phyloP scores from a whole-genome alignment of 1,284 basidiomycete genomes.

The Pseudozyma hubeiensis region DNA sequence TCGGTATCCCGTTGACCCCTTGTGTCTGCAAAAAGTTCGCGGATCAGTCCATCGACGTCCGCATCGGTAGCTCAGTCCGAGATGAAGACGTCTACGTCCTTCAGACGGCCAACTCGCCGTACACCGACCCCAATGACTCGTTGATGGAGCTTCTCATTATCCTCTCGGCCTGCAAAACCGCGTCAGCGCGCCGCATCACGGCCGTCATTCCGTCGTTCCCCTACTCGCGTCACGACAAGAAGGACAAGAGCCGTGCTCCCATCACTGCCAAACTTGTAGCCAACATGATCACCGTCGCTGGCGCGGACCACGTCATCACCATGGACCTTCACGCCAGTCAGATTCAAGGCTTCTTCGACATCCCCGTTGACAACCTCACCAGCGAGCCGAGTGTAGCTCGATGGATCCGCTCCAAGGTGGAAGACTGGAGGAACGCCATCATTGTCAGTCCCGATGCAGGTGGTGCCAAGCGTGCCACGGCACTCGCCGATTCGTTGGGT shows the following conservation, averaged over 20 bases:
- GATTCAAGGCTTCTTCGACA: conserved; percentile 99
- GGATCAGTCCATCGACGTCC: conserved; percentile 79
- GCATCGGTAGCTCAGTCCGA: conserved; percentile 84
- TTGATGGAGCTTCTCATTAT: conserved; percentile 81
- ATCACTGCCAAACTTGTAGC: conserved; percentile 98
- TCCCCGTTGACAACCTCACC: conserved; percentile 88
- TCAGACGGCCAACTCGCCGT: conserved; percentile 64
- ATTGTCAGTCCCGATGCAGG: conserved; percentile 98
- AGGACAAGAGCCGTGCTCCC: conserved; percentile 94
- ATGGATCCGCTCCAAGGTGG: conserved; percentile 85
- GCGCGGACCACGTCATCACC: conserved; percentile 98
- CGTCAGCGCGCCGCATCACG: conserved; percentile 93
- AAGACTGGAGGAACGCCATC: conserved; percentile 87
- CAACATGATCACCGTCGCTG: conserved; percentile 95
- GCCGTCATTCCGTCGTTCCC: conserved; percentile 98
- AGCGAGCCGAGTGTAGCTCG: conserved; percentile 63
- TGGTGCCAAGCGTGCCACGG: conserved; percentile 94
- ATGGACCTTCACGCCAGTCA: conserved; percentile 98
- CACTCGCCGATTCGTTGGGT: conserved; percentile 93
- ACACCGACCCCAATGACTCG: conserved; percentile 66
- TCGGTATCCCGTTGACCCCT: conserved; percentile 88
- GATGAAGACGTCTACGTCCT: conserved; percentile 76
- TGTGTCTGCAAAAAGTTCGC: conserved; percentile 95
- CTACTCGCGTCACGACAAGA: conserved; percentile 97
- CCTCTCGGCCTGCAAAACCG: conserved; percentile 94